Evolutionary conservation across 192 early-diverging fungal genomes (phyloP).

Genomic region (Rhizophagus sp.): DNA sequence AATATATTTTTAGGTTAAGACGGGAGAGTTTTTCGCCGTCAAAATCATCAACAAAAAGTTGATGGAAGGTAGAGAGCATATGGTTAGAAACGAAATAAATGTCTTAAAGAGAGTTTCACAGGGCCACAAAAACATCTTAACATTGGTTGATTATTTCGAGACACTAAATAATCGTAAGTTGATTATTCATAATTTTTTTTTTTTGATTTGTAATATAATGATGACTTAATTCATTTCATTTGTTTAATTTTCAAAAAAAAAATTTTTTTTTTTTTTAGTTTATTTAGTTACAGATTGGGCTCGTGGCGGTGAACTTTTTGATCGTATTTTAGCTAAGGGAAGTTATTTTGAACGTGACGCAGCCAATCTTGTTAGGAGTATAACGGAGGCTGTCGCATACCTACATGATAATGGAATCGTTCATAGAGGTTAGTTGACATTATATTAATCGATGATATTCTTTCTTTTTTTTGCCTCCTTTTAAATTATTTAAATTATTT

Average conservation of each 20-base stretch:
- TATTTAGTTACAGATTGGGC: conserved; percentile 80
- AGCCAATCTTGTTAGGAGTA: conserved; percentile 70
- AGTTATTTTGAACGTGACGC: conserved; percentile 81
- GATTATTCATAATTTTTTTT: not conserved
- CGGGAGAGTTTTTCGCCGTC: conserved; percentile 70
- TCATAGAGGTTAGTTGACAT: conserved; percentile 62
- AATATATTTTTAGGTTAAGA: conserved; percentile 54
- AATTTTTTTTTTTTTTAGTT: conserved; percentile 39
- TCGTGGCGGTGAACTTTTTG: conserved; percentile 92
- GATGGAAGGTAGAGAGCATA: conserved; percentile 67
- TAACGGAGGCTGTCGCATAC: conserved; percentile 79
- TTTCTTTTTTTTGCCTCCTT: not conserved
- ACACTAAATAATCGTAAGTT: conserved; percentile 65
- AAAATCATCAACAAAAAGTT: conserved; percentile 80
- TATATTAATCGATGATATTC: not conserved
- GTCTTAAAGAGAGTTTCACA: conserved; percentile 69
- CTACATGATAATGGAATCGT: conserved; percentile 86
- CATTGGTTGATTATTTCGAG: conserved; percentile 79
- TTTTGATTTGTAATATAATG: not conserved
- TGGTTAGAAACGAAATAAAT: conserved; percentile 74
- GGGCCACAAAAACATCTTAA: conserved; percentile 71
- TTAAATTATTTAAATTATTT: not conserved
- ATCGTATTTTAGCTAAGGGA: conserved; percentile 72
- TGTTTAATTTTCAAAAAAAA: not conserved
- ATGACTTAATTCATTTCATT: not conserved